Percentiles rank a stretch among this genome's conserved stretches.
phyloP scores from a whole-genome alignment of 2,329 filamentous ascomycete species.

The Colletotrichum liaoningense region DNA sequence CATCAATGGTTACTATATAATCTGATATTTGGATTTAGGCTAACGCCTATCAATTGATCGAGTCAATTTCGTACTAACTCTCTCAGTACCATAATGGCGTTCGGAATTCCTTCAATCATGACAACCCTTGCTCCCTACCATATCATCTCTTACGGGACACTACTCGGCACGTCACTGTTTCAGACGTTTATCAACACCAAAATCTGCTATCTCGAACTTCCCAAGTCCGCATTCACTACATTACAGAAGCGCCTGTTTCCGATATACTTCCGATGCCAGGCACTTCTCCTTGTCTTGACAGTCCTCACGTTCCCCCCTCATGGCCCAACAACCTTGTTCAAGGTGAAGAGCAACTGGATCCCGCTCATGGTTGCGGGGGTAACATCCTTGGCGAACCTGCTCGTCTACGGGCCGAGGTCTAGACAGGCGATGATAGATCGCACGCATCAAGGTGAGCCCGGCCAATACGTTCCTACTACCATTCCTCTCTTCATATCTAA shows the following conservation, averaged over 20 bases:
- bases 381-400: constrained; percentile 47
- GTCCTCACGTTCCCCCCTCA: constrained; percentile 47
- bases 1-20: background rate
- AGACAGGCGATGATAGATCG: constrained; percentile 45
- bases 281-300: constrained; percentile 47
- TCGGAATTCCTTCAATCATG: background rate
- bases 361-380: constrained; percentile 47
- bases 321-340: constrained; percentile 44
- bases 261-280: constrained; percentile 52
- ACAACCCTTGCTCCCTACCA: constrained; percentile 46
- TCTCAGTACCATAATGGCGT: background rate
- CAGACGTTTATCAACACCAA: constrained; percentile 53
- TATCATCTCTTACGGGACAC: constrained; percentile 51
- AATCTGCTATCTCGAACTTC: constrained; percentile 47
- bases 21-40: too few relatives aligned
- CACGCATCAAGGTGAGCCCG: constrained; percentile 43
- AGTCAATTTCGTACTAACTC: background rate
- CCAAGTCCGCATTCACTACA: constrained; percentile 47
- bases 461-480: background rate
- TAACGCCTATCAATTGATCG: too few relatives aligned
- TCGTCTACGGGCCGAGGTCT: constrained; percentile 52
- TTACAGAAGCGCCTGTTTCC: constrained; percentile 56
- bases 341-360: constrained; percentile 45
- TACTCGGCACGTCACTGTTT: constrained; percentile 53
- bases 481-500: background rate